These are phyloP conservation scores for Trapa incisa DNA, from an alignment of 345 rosid species.

Conservation along the genomic window DNA sequence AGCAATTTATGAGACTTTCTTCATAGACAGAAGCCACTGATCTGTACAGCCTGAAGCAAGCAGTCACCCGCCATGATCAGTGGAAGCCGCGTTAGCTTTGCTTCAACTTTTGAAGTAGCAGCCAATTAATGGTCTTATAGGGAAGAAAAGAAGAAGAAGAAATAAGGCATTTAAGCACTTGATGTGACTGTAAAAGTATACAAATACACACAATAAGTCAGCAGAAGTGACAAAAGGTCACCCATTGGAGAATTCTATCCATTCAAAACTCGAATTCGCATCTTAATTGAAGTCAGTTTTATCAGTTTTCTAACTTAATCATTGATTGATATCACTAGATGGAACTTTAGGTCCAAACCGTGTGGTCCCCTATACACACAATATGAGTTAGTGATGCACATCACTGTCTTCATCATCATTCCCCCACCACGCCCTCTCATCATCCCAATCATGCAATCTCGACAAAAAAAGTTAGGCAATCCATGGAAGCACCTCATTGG, in stretches of 20 bases:
- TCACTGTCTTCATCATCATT: neutral
- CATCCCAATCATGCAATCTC: neutral
- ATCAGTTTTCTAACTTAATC: no score
- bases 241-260: no score
- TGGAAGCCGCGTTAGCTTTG: conserved; percentile 9
- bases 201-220: neutral
- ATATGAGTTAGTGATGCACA: neutral
- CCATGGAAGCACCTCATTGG: neutral
- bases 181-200: neutral
- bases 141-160: neutral
- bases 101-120: conserved; percentile 5
- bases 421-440: neutral
- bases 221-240: neutral
- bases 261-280: no score
- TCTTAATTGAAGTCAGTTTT: no score
- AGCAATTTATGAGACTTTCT: neutral
- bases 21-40: neutral
- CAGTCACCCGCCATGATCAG: conserved; percentile 4
- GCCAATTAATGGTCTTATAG: conserved; percentile 1
- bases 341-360: neutral
- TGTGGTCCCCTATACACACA: neutral
- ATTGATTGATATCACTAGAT: neutral
- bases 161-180: neutral
- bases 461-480: conserved; percentile 4
- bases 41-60: neutral